These are phyloP conservation scores for Backusella sp. DNA, from an alignment of 192 early-diverging fungal species.

Conservation along the genomic window DNA sequence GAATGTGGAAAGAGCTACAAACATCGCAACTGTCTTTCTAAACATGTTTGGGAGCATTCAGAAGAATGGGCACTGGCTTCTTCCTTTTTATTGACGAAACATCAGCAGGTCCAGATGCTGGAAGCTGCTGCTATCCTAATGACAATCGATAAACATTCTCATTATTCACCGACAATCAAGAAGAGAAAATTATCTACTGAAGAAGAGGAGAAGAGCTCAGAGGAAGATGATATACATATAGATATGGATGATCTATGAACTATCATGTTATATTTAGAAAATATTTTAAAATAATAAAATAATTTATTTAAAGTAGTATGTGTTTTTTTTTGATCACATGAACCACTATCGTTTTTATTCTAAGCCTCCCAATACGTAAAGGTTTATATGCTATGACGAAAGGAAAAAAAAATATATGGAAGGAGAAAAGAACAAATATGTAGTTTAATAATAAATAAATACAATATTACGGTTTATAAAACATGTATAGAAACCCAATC, in stretches of 20 bases:
- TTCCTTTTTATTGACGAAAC: slow-evolving; percentile 60
- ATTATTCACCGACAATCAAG: neutral
- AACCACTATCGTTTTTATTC: neutral
- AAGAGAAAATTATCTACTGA: neutral
- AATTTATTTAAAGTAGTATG: too few species aligned
- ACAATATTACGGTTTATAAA: neutral
- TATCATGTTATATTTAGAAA: neutral
- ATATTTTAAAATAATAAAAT: neutral
- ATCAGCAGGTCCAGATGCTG: slow-evolving; percentile 67
- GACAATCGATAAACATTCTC: slow-evolving; percentile 39
- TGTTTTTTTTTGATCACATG: neutral
- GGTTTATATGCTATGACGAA: neutral
- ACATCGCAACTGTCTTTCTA: slow-evolving; percentile 59
- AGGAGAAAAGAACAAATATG: neutral
- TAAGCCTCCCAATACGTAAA: slow-evolving; percentile 7
- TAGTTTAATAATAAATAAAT: neutral
- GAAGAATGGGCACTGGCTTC: slow-evolving; percentile 59
- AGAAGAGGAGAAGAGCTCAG: neutral
- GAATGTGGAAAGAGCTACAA: slow-evolving; percentile 68
- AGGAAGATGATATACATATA: neutral
- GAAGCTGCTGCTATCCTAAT: slow-evolving; percentile 66
- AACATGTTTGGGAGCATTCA: slow-evolving; percentile 73
- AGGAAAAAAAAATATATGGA: neutral
- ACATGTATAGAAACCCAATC: slow-evolving; percentile 37
- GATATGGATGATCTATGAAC: slow-evolving; percentile 7